phyloP scores from a whole-genome alignment of 768 basidiomycete species.

The Suillus bovinus region DNA sequence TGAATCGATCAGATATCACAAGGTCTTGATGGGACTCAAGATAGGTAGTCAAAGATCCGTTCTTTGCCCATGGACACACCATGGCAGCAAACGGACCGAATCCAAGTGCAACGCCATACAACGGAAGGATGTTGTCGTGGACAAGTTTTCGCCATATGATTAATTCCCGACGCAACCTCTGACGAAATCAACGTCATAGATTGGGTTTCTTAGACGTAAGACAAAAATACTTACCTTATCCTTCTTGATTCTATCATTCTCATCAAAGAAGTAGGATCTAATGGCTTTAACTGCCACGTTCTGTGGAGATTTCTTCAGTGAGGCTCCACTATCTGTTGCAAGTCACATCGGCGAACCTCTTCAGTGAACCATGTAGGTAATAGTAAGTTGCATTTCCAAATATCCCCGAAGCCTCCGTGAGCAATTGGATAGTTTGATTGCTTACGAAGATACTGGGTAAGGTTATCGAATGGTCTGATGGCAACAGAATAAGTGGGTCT shows the following conservation, averaged over 20 bases:
- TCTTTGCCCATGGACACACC: conserved; percentile 25
- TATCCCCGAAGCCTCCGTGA: conserved; percentile 11
- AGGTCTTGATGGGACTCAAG: conserved; percentile 13
- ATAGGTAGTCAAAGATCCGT: conserved; percentile 20
- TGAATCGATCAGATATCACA: conserved; percentile 14
- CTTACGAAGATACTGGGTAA: conserved; percentile 3
- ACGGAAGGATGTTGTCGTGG: conserved; percentile 23
- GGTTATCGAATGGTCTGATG: background rate
- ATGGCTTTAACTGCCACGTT: conserved; percentile 11
- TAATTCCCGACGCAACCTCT: conserved; percentile 25
- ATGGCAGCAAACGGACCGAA: conserved; percentile 24
- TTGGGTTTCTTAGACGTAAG: background rate
- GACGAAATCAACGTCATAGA: background rate
- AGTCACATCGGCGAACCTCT: background rate
- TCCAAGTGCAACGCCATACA: conserved; percentile 21
- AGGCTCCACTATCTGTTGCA: background rate
- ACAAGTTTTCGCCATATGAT: conserved; percentile 21
- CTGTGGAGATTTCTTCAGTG: background rate
- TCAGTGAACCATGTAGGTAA: background rate
- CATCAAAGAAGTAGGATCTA: conserved; percentile 4
- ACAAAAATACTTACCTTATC: background rate
- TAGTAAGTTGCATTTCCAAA: conserved; percentile 6
- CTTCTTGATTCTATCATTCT: conserved; percentile 7
- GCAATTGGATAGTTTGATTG: conserved; percentile 4
- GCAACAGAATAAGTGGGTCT: background rate